Percentiles rank a stretch among this genome's conserved stretches.
These are phyloP conservation scores for Moniliella sp. DNA, from an alignment of 1,284 basidiomycete genomes.

Conservation along the genomic window DNA sequence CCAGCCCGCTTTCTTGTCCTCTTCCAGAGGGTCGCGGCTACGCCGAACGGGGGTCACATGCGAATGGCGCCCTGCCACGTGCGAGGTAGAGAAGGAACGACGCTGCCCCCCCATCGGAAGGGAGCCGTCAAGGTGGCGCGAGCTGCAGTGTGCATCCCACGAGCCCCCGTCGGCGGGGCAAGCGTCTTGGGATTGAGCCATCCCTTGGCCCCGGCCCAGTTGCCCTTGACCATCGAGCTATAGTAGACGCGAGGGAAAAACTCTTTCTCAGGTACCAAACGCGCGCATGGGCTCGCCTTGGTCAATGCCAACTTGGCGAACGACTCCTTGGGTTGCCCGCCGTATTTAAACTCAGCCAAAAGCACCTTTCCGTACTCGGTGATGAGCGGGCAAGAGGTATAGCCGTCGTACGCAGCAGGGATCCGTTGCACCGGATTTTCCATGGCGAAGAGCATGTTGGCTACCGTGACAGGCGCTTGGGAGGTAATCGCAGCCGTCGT, in stretches of 20 bases:
- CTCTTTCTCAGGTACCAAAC: conserved; percentile 85
- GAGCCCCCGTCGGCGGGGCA: not conserved
- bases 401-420: conserved; percentile 26
- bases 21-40: no score
- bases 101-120: no score
- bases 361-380: conserved; percentile 68
- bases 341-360: conserved; percentile 68
- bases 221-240: conserved; percentile 51
- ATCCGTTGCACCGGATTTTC: conserved; percentile 10
- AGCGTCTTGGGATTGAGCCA: not conserved
- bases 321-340: conserved; percentile 60
- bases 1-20: no score
- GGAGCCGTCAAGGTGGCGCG: no score
- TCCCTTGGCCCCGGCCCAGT: conserved; percentile 32
- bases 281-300: conserved; percentile 37
- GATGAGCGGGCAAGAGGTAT: conserved; percentile 35
- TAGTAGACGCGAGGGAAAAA: conserved; percentile 77
- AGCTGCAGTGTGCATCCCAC: no score
- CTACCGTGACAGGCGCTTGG: conserved; percentile 72
- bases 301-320: conserved; percentile 18
- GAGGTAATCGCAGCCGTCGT: conserved; percentile 80
- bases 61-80: no score
- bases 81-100: no score
- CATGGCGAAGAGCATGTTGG: conserved; percentile 44
- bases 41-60: no score